These are phyloP conservation scores for Citrullus colocynthis DNA, from an alignment of 306 rosid genomes.

Conservation along the genomic window DNA sequence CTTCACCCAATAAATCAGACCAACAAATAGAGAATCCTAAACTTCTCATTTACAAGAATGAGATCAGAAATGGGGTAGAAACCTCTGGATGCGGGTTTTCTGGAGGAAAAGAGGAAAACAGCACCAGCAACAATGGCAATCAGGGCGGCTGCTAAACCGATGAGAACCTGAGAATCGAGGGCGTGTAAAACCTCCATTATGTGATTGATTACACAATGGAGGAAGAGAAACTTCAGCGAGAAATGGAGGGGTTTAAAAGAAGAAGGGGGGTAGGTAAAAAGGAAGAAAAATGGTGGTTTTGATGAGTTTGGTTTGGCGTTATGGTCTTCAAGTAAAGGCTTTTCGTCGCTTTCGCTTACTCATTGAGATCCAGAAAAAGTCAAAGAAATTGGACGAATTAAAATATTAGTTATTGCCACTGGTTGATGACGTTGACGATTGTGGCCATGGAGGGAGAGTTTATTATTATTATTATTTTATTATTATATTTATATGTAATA, in stretches of 20 bases:
- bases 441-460: too few relatives aligned
- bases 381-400: background rate
- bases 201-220: background rate
- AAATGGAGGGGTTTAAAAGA: background rate
- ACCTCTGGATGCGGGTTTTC: conserved; percentile 46
- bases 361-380: background rate
- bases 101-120: conserved; percentile 39
- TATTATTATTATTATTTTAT: too few relatives aligned
- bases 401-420: background rate
- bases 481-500: too few relatives aligned
- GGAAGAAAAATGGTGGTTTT: background rate
- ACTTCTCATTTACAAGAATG: background rate
- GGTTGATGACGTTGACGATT: background rate
- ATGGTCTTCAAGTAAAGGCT: background rate
- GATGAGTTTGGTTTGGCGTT: background rate
- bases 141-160: conserved; percentile 42
- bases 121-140: conserved; percentile 50
- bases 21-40: background rate
- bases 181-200: conserved; percentile 48
- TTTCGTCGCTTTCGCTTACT: background rate
- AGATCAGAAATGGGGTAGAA: background rate
- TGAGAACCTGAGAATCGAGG: conserved; percentile 37
- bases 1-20: background rate
- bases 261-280: background rate
- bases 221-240: background rate